Evolutionary conservation across 306 rosid genomes (phyloP), one percentile per base, ranked within the genome.

Genomic region (Dalbergia cochinchinensis): DNA sequence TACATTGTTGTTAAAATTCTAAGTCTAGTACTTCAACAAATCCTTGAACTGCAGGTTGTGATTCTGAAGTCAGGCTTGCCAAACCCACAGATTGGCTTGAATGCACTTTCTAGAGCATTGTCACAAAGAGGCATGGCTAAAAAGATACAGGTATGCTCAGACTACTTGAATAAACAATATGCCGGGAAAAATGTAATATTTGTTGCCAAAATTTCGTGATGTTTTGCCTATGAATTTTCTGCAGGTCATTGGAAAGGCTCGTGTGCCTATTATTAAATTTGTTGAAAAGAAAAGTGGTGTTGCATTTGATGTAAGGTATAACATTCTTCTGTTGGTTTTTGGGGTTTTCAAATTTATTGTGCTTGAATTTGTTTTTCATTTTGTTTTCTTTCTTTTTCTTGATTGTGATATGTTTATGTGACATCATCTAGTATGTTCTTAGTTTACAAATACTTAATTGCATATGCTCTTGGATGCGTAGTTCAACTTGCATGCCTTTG

Each of bases 171-270:
- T 69, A 78, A 74, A 42, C 20, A 69, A 59, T 60, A 13, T 48
- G 33, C 47, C n/a, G 19, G 54, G 63, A 65, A 71, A 39, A 20
- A 33, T 62, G 15, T 72, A 51, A 35, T 55, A n/a, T 41, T 11
- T 53, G 16, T 53, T 67, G 35, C 33, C 59, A 19, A 7, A 50
- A 8, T 55, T 61, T 37, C 66, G 69, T 76, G 35, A 51, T 67
- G 22, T 70, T 76, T 82, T 85, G 34, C 65, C 65, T 50, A 11
- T 79, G 41, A 50, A 70, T 79, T 75, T 74, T 79, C 15, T 47
- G 19, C 85, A 95, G 99, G 98, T 95, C 72, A 93, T 93, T 80
- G 98, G 90, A 77, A 95, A 89, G 90, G 99, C 99, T 67, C 97
- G 98, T 39, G 93, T 95, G 77, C 99, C 99, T 11, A 93, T 95